A percentile compares a stretch with the other conserved stretches of the same genome.
Conservation (phyloP, 805 yeast species). For the Saccharomycopsis javanensis region DNA sequence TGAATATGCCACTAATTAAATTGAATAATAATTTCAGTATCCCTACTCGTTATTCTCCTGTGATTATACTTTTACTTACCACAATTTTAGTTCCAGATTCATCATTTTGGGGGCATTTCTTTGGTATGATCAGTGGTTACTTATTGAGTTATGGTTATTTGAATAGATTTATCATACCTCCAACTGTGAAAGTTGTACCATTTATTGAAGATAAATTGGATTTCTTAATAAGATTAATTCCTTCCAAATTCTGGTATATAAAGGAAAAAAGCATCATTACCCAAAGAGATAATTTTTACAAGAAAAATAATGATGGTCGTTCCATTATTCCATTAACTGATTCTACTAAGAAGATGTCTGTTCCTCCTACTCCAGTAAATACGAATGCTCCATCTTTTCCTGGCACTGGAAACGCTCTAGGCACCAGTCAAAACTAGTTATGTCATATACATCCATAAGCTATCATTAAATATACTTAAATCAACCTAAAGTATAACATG, state of each 20-base stretch:
- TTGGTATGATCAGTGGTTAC: conserved; percentile 61
- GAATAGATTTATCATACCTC: conserved; percentile 50
- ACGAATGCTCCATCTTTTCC: conserved; percentile 5
- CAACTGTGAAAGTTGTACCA: conserved; percentile 46
- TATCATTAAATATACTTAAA: too few relatives aligned
- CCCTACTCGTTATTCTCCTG: conserved; percentile 55
- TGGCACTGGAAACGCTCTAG: conserved; percentile 10
- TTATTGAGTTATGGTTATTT: conserved; percentile 49
- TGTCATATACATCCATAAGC: too few relatives aligned
- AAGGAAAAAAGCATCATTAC: conserved; percentile 51
- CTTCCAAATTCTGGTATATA: conserved; percentile 44
- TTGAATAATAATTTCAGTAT: conserved; percentile 34
- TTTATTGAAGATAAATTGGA: conserved; percentile 53
- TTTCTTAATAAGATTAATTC: conserved; percentile 42
- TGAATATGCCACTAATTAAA: conserved; percentile 32
- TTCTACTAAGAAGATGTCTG: conserved; percentile 10
- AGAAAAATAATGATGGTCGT: conserved; percentile 23
- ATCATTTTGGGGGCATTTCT: conserved; percentile 64
- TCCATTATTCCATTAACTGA: conserved; percentile 18
- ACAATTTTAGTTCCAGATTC: conserved; percentile 53
- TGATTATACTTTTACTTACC: conserved; percentile 38
- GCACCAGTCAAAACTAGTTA: neutral
- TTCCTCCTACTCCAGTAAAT: conserved; percentile 14
- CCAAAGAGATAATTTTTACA: conserved; percentile 26
- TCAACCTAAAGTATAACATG: too few relatives aligned